Base-by-base conservation (phyloP, 2,329 filamentous ascomycete genomes). In the Penicillium concentricum region DNA sequence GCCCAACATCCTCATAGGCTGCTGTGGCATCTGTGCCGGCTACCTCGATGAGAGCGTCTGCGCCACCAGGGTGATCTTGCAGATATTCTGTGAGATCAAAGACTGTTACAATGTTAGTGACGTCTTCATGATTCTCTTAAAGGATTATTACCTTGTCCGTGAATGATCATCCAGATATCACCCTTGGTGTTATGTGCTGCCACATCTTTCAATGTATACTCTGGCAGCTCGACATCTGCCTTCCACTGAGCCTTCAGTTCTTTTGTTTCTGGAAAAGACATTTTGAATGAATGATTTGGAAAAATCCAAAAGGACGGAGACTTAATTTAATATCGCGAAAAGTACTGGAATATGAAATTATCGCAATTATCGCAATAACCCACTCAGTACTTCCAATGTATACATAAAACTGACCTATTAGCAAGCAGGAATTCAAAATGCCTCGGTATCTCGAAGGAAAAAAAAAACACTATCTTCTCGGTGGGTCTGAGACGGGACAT, bases 81-180 rank as follows among this genome's bases (percentile, higher is more conserved):
- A 83, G 58, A 60, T 86, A 87, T 42, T 79, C 76, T 1, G 84
- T 81, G 12, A 86, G 73, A 67, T 87, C 75, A 63, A 85, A 87
- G 2, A 87, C 84, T 83, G 35, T 37, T 16, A 26, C 16, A 35
- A 44, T 15, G 41, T 59, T 26, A 58, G 52, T 16, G 6, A 6
- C 1, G 18, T 3, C 16, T 20, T 30, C 20, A 22, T 20, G n/a
- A 20, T 22, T 16, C 2, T 32, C 9, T 16, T 3, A 22, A 32
- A 16, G 49, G 28, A 16, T 44, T 50, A 15, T 45, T 69, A 82
- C 30, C 80, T 73, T 85, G 76, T 37, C 82, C 82, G 50, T 84
- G 81, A 30, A 87, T 78, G 22, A 79, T 72, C 64, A 85, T 76
- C 83, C 83, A 86, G 16, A 79, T 67, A 66, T 85, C 80, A 12